These are phyloP conservation scores for Ascochyta koolunga DNA, from an alignment of 2,329 filamentous ascomycete genomes.

Conservation along the genomic window DNA sequence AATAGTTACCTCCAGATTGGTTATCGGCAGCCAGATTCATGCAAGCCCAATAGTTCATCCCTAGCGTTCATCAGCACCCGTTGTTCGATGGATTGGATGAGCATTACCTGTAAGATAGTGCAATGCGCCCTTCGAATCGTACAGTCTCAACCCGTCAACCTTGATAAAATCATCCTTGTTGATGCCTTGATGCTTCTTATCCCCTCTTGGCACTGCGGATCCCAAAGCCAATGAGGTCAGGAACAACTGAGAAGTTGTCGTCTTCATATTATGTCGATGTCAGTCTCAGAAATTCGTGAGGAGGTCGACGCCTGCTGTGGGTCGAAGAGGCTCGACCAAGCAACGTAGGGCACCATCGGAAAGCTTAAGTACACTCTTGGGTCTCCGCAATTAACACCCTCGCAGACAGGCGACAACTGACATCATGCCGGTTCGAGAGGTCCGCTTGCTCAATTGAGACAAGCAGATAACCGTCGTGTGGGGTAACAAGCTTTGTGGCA, in stretches of 20 bases:
- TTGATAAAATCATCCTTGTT: conserved; percentile 45
- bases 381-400: conserved; percentile 1
- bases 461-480: conserved; percentile 21
- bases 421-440: conserved; percentile 19
- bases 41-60: conserved; percentile 51
- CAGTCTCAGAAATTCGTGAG: not conserved
- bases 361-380: conserved; percentile 1
- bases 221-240: conserved; percentile 21
- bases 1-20: conserved; percentile 45
- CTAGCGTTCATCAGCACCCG: conserved; percentile 15
- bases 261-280: conserved; percentile 21
- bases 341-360: not conserved
- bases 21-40: conserved; percentile 48
- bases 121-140: conserved; percentile 39
- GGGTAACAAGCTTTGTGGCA: conserved; percentile 6
- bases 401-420: conserved; percentile 7
- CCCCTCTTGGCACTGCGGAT: conserved; percentile 10
- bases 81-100: too few species aligned
- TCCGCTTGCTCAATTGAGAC: conserved; percentile 18
- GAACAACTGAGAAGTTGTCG: conserved; percentile 11
- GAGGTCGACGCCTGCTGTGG: not conserved
- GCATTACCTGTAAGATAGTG: conserved; percentile 44
- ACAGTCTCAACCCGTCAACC: conserved; percentile 43
- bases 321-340: not conserved
- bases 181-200: conserved; percentile 20